Evolutionary conservation across 163 green algal species (phyloP).

Genomic region (Scenedesmus sp.): DNA sequence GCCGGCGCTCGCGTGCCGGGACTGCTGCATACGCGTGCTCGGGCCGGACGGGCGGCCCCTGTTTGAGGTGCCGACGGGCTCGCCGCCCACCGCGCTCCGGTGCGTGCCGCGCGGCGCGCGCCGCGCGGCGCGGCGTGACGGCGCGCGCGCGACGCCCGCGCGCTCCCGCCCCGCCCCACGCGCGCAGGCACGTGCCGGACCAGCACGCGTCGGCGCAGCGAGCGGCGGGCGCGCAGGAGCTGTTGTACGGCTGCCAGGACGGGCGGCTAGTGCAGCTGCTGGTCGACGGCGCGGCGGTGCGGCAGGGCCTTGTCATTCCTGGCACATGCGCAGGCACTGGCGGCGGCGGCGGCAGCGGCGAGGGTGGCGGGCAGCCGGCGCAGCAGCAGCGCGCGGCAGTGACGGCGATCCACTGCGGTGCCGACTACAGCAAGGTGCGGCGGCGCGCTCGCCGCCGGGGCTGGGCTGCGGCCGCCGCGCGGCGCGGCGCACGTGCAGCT

Average conservation of each 20-base stretch:
- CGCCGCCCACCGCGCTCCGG: conserved; percentile 52
- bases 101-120: conserved; percentile 39
- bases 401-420: conserved; percentile 58
- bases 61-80: conserved; percentile 56
- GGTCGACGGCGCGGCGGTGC: conserved; percentile 57
- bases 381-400: conserved; percentile 40
- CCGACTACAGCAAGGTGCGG: conserved; percentile 77
- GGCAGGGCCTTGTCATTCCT: conserved; percentile 63
- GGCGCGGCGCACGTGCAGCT: no score
- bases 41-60: conserved; percentile 27
- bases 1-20: conserved; percentile 68
- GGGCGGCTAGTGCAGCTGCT: conserved; percentile 73
- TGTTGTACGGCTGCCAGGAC: conserved; percentile 77
- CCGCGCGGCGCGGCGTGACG: no score
- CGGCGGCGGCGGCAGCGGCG: conserved; percentile 45
- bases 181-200: conserved; percentile 25
- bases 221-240: conserved; percentile 51
- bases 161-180: no score
- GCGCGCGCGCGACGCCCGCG: no score
- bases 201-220: conserved; percentile 16
- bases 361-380: no score
- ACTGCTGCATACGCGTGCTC: conserved; percentile 63
- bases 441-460: no score
- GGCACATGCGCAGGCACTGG: no score
- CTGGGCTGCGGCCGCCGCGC: no score